Percentiles rank a stretch among this genome's conserved stretches.
These are phyloP conservation scores for Trichoderma virens DNA, from an alignment of 495 filamentous ascomycete species.

Conservation along the genomic window DNA sequence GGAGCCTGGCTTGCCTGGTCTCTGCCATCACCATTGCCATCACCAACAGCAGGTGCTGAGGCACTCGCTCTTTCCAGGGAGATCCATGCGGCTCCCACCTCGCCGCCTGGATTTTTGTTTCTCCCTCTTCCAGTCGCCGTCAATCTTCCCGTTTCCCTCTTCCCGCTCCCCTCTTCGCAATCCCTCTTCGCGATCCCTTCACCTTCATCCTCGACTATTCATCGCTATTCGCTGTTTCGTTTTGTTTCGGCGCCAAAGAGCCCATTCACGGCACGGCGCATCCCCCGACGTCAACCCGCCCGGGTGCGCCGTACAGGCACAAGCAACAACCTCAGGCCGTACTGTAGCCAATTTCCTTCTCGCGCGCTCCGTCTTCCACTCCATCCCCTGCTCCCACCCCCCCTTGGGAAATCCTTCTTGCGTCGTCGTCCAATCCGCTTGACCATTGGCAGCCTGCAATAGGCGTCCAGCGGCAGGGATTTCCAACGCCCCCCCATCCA, in stretches of 20 bases:
- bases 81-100: neutral
- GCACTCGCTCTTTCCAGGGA: neutral
- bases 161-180: too few species aligned
- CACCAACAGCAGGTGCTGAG: neutral
- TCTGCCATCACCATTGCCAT: constrained; percentile 2
- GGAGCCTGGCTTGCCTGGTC: neutral
- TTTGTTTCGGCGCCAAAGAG: constrained; percentile 5
- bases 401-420: constrained; percentile 7
- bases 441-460: neutral
- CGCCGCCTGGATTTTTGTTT: neutral
- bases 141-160: too few species aligned
- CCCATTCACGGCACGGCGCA: neutral
- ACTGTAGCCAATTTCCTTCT: neutral
- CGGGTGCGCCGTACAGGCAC: too few species aligned
- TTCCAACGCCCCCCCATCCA: constrained; percentile 3
- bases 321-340: neutral
- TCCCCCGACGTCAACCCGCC: neutral
- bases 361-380: constrained; percentile 7
- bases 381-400: constrained; percentile 7
- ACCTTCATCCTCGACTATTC: neutral
- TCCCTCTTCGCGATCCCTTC: neutral
- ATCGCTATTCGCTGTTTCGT: neutral
- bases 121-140: too few species aligned
- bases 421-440: neutral
- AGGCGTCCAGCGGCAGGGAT: constrained; percentile 5